Percentiles rank a stretch among this genome's conserved stretches.
Evolutionary conservation across 2,329 filamentous ascomycete species (phyloP).

Genomic region (Hymenoscyphus occultus): DNA sequence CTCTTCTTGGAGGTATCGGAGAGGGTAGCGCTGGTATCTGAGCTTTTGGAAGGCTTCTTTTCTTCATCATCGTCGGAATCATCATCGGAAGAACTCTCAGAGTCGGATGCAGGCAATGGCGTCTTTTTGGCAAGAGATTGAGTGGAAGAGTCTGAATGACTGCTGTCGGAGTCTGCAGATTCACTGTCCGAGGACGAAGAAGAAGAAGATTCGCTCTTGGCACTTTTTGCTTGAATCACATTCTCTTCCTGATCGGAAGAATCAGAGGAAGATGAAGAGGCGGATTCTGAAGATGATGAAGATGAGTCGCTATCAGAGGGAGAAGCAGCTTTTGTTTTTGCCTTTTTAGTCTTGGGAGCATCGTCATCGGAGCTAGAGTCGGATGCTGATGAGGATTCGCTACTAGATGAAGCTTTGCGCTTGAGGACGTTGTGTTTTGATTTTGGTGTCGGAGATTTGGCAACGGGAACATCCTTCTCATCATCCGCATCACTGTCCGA

Average conservation of each 20-base stretch:
- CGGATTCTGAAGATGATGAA: constrained; percentile 36
- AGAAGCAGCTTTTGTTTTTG: constrained; percentile 39
- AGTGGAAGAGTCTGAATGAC: constrained; percentile 29
- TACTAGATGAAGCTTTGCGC: constrained; percentile 50
- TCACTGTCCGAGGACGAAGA: constrained; percentile 30
- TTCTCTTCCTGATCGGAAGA: constrained; percentile 15
- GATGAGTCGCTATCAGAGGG: constrained; percentile 32
- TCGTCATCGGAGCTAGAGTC: constrained; percentile 47
- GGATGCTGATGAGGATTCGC: constrained; percentile 39
- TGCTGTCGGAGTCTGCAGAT: constrained; percentile 32
- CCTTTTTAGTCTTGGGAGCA: constrained; percentile 52
- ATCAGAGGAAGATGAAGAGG: constrained; percentile 36
- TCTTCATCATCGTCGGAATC: constrained; percentile 45
- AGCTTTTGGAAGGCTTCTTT: constrained; percentile 37
- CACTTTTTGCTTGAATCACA: constrained; percentile 13
- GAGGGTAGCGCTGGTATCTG: constrained; percentile 36
- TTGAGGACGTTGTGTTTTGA: constrained; percentile 47
- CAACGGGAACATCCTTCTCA: constrained; percentile 41
- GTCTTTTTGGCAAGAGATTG: constrained; percentile 32
- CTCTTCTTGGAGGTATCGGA: constrained; percentile 33
- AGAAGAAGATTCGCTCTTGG: constrained; percentile 21
- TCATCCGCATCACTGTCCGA: constrained; percentile 52
- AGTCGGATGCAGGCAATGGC: constrained; percentile 31
- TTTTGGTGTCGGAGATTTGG: constrained; percentile 30
- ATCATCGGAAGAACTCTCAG: constrained; percentile 40